Percentiles rank a stretch among this genome's conserved stretches.
phyloP scores from a whole-genome alignment of 495 filamentous ascomycete species.

The Penicillium manginii region DNA sequence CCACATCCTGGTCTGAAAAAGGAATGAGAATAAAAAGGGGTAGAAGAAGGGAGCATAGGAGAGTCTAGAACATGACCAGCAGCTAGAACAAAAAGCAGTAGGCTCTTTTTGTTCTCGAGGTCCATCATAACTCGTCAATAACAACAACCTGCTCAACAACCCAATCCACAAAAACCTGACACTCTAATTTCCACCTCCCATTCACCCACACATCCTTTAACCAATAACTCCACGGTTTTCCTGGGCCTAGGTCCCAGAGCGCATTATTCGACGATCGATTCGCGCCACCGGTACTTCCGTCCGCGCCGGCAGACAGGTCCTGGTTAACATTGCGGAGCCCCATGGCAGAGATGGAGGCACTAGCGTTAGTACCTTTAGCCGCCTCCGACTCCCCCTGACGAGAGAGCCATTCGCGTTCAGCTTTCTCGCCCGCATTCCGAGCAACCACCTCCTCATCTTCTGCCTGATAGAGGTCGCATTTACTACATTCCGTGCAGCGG shows the following conservation, averaged over 20 bases:
- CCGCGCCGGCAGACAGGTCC: slow-evolving; percentile 33
- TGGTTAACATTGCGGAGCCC: slow-evolving; percentile 38
- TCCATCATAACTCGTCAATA: slow-evolving; percentile 39
- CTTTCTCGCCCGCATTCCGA: slow-evolving; percentile 72
- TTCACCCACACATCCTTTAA: slow-evolving; percentile 41
- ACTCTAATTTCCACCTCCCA: slow-evolving; percentile 47
- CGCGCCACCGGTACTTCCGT: slow-evolving; percentile 7
- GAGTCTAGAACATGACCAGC: not conserved
- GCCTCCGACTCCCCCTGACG: slow-evolving; percentile 53
- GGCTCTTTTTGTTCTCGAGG: not conserved
- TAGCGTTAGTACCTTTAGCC: slow-evolving; percentile 3
- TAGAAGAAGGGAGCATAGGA: not conserved
- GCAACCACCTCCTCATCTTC: slow-evolving; percentile 86
- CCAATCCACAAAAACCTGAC: slow-evolving; percentile 51
- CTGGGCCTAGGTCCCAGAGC: slow-evolving; percentile 21
- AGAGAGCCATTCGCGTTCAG: slow-evolving; percentile 80
- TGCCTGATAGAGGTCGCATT: slow-evolving; percentile 85
- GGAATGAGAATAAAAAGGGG: not conserved
- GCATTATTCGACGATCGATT: slow-evolving; percentile 12
- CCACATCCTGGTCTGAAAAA: slow-evolving; percentile 4
- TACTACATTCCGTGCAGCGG: slow-evolving; percentile 75
- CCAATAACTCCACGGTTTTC: slow-evolving; percentile 42
- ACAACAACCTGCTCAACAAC: slow-evolving; percentile 45
- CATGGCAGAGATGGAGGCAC: slow-evolving; percentile 16
- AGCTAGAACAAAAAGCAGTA: too few relatives aligned